These are phyloP conservation scores for Crotalaria pallida DNA, from an alignment of 306 rosid species.

Conservation along the genomic window DNA sequence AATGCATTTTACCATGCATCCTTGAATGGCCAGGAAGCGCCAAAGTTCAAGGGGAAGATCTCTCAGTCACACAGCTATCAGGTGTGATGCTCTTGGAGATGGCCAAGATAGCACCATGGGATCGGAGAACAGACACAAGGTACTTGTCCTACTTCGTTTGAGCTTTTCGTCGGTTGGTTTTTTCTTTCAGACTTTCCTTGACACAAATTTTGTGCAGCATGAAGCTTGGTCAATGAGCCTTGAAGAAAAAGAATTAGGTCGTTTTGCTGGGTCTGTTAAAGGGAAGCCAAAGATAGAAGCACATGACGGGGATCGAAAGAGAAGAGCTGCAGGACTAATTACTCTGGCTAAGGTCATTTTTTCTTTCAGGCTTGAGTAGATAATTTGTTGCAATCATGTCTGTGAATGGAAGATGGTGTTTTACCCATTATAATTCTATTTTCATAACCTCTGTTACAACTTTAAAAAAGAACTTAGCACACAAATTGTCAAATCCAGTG, in stretches of 20 bases:
- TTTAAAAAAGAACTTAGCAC: too few relatives aligned
- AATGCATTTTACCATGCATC: conserved; percentile 51
- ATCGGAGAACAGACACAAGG: conserved; percentile 78
- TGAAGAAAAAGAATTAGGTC: conserved; percentile 85
- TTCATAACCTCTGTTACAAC: too few relatives aligned
- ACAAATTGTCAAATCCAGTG: too few relatives aligned
- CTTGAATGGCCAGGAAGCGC: conserved; percentile 87
- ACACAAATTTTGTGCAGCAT: conserved; percentile 30
- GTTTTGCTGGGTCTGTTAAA: conserved; percentile 77
- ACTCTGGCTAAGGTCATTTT: conserved; percentile 71
- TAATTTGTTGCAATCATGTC: conserved; percentile 3
- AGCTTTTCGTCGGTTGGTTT: background rate
- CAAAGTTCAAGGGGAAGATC: conserved; percentile 82
- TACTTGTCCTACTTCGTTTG: background rate
- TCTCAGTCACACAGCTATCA: conserved; percentile 85
- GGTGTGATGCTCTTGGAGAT: conserved; percentile 88
- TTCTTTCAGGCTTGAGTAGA: conserved; percentile 4
- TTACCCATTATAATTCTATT: too few relatives aligned
- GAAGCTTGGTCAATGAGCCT: conserved; percentile 79
- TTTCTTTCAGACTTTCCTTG: background rate
- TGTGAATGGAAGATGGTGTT: background rate
- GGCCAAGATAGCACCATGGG: conserved; percentile 77
- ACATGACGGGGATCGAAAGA: conserved; percentile 86
- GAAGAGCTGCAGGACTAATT: conserved; percentile 66
- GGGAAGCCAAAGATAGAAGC: conserved; percentile 87